These are phyloP conservation scores for Lentinula boryana DNA, from an alignment of 768 basidiomycete genomes.

Conservation along the genomic window DNA sequence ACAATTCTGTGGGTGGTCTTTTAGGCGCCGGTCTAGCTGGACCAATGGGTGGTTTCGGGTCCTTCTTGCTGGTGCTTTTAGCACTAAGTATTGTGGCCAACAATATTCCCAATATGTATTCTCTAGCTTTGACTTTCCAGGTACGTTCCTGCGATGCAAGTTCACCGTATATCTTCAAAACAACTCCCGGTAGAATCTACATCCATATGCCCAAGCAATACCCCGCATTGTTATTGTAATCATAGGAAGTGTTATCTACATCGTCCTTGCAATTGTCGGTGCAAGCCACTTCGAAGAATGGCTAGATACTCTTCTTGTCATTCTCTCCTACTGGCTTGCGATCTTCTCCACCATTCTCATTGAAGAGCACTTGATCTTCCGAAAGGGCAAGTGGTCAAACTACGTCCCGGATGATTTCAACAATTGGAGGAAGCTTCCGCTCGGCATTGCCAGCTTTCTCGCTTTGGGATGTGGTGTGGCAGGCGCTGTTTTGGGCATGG, in stretches of 20 bases:
- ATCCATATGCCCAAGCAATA: constrained; percentile 25
- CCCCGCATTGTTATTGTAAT: constrained; percentile 27
- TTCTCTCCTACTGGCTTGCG: constrained; percentile 42
- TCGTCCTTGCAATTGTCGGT: constrained; percentile 31
- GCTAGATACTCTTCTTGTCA: constrained; percentile 34
- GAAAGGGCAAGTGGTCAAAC: constrained; percentile 21
- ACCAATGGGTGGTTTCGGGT: constrained; percentile 47
- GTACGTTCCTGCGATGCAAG: neutral
- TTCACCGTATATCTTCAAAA: neutral
- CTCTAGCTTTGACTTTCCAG: constrained; percentile 49
- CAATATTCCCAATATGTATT: constrained; percentile 61
- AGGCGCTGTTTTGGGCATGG: constrained; percentile 29
- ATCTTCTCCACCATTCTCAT: constrained; percentile 38
- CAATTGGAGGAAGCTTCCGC: constrained; percentile 24
- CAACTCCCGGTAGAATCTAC: constrained; percentile 31
- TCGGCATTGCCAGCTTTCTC: constrained; percentile 27
- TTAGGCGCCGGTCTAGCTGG: constrained; percentile 39
- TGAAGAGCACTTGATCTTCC: constrained; percentile 45
- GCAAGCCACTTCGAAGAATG: constrained; percentile 34
- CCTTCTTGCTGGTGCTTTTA: constrained; percentile 53
- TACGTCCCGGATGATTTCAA: constrained; percentile 30
- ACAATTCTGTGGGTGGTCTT: constrained; percentile 42
- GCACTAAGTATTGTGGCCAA: constrained; percentile 59
- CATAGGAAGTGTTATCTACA: constrained; percentile 8
- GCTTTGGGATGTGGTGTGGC: constrained; percentile 25